phyloP scores from a whole-genome alignment of 768 basidiomycete genomes.

The Leccinellum rugosiceps region DNA sequence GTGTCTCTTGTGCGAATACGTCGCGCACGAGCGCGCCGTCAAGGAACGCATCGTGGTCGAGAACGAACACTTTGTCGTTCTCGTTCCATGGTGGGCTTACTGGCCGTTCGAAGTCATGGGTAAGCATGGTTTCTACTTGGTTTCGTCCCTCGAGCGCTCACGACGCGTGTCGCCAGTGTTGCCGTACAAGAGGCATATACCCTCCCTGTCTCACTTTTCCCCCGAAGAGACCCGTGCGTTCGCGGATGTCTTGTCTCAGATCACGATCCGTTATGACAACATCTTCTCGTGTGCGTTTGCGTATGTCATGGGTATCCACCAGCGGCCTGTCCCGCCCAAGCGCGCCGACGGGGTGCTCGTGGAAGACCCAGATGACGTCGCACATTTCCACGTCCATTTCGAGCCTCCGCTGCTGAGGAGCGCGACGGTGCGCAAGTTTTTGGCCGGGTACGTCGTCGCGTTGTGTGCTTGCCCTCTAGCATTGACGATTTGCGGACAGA shows the following conservation, averaged over 20 bases:
- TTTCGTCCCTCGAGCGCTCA: constrained; percentile 2
- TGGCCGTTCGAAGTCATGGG: constrained; percentile 90
- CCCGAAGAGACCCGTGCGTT: constrained; percentile 59
- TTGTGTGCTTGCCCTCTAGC: neutral
- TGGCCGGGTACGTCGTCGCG: constrained; percentile 70
- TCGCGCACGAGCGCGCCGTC: constrained; percentile 55
- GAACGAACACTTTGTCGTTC: constrained; percentile 75
- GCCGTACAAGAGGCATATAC: constrained; percentile 75
- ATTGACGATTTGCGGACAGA: constrained; percentile 35
- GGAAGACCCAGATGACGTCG: constrained; percentile 49
- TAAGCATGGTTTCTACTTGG: constrained; percentile 25
- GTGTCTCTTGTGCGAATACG: constrained; percentile 81
- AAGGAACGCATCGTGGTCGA: constrained; percentile 63
- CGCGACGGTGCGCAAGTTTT: constrained; percentile 81
- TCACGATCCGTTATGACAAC: constrained; percentile 73
- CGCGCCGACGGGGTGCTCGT: constrained; percentile 22
- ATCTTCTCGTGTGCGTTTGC: constrained; percentile 85
- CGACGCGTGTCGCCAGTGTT: constrained; percentile 47
- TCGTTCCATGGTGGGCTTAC: constrained; percentile 94
- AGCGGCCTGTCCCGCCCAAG: constrained; percentile 58
- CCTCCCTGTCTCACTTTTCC: constrained; percentile 61
- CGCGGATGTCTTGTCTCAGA: constrained; percentile 60
- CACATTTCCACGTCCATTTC: constrained; percentile 87
- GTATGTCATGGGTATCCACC: constrained; percentile 94
- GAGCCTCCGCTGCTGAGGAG: constrained; percentile 81